Conservation (phyloP, 192 early-diverging fungal genomes). For the Coemansia umbellata region DNA sequence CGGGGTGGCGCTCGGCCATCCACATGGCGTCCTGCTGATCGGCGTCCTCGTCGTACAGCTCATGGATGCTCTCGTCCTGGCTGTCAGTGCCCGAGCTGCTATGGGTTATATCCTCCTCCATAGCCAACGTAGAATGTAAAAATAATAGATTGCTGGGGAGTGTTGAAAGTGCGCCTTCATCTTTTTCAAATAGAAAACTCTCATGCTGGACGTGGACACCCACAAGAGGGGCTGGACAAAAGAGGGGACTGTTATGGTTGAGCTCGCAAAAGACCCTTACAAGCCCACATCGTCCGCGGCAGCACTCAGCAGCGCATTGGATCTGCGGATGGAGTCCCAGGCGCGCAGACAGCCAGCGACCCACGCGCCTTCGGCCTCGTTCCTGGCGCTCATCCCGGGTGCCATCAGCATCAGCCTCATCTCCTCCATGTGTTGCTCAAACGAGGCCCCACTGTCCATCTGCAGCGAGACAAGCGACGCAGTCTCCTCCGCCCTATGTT, state of each 20-base stretch:
- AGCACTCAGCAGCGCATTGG: slow-evolving; percentile 9
- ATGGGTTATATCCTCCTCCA: too few species aligned
- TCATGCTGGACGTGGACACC: too few species aligned
- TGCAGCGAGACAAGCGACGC: neutral
- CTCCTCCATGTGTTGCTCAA: slow-evolving; percentile 5
- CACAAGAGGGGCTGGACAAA: too few species aligned
- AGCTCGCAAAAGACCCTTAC: too few species aligned
- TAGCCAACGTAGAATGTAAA: too few species aligned
- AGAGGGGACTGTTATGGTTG: too few species aligned
- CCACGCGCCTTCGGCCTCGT: slow-evolving; percentile 19
- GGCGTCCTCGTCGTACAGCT: slow-evolving; percentile 24
- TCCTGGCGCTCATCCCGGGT: neutral
- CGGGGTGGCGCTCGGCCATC: slow-evolving; percentile 15
- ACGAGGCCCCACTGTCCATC: neutral
- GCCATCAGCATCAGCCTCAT: neutral
- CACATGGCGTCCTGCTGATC: slow-evolving; percentile 25
- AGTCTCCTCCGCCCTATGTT: neutral
- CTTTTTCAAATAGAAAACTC: too few species aligned
- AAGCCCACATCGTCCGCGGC: too few species aligned
- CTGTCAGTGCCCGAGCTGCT: too few species aligned
- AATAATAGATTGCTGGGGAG: too few species aligned
- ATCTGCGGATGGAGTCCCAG: slow-evolving; percentile 44
- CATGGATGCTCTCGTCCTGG: too few species aligned
- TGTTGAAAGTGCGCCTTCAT: too few species aligned
- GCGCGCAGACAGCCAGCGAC: slow-evolving; percentile 13